These are phyloP conservation scores for Zygoascus biomembranicola DNA, from an alignment of 805 yeast genomes.

Conservation along the genomic window DNA sequence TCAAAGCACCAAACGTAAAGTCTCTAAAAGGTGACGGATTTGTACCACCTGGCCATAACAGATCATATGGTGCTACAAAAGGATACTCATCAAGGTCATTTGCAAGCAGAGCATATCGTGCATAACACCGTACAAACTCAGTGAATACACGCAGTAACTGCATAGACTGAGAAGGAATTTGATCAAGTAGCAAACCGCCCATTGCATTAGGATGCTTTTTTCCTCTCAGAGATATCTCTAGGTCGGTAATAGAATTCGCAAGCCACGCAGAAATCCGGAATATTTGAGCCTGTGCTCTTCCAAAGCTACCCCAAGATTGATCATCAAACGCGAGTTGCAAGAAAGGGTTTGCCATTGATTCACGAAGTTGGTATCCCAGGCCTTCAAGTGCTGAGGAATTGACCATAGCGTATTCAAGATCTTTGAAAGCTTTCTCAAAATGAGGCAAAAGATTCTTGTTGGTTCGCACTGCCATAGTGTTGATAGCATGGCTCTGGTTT, in stretches of 20 bases:
- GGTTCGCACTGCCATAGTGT: neutral
- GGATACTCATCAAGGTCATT: neutral
- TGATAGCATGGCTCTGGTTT: neutral
- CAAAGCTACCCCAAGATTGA: constrained; percentile 17
- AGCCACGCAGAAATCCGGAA: constrained; percentile 19
- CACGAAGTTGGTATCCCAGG: neutral
- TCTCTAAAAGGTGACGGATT: constrained; percentile 5
- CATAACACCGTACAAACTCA: constrained; percentile 23
- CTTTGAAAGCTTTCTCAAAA: neutral
- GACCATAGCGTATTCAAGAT: neutral
- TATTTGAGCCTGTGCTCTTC: neutral
- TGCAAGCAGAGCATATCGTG: neutral
- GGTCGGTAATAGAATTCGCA: constrained; percentile 50
- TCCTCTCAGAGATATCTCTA: constrained; percentile 62
- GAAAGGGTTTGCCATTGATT: neutral
- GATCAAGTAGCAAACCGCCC: constrained; percentile 44
- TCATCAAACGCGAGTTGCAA: neutral
- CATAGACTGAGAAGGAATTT: constrained; percentile 53
- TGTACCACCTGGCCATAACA: neutral
- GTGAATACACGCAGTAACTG: constrained; percentile 46
- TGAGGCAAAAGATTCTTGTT: neutral
- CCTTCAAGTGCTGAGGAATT: neutral
- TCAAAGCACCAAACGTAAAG: constrained; percentile 6
- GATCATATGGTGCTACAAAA: neutral
- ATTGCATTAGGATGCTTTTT: constrained; percentile 21